Evolutionary conservation across 352 stramenopile genomes (phyloP), one percentile per base, ranked within the genome.

Genomic region (Globisporangium acanthophoron): DNA sequence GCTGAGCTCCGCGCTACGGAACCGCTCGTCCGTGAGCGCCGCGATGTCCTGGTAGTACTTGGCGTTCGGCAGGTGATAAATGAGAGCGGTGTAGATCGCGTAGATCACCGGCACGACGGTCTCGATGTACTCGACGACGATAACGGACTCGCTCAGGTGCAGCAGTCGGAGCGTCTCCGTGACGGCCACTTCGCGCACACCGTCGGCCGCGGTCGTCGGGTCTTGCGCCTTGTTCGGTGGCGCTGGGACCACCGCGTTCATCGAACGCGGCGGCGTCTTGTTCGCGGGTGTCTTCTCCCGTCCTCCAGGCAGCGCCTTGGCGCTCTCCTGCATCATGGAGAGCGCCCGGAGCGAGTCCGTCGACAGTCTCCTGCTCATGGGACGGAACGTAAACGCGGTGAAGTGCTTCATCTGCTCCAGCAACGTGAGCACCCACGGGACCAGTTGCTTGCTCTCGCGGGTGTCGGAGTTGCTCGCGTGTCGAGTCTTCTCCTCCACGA

Each of bases 31-130:
- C 13, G 40, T 45, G 40, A 49, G 29, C 47, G 62, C 37, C 3
- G 54, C 16, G 44, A 69, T 56, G 46, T 59, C 62, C 3, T 54
- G 37, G 56, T 68, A 81, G 57, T 78, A 81, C n/a, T 41, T 29
- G 5, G 52, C 66, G 44, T 70, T 71, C 8, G 72, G 70, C 13
- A 80, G 52, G 5, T 69, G 16, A 33, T 60, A 64, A 2, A 85
- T 56, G 40, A 73, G 33, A 16, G 69, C 13, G 16, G 69, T 65
- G 56, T 73, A 69, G 29, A 63, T n/a, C 6, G 58, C 59, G 29
- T 66, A 74, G 21, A 74, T 15, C 6, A 73, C 5, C 11, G 68
- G 68, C 24, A 27, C 24, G 24, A 27, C 24, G 1, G 24, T 27
- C 24, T 27, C 24, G 24, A 27, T 27, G 24, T 74, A 76, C 62